phyloP scores from a whole-genome alignment of 2,329 filamentous ascomycete genomes.

The Teratosphaeria pseudoeucalypti region DNA sequence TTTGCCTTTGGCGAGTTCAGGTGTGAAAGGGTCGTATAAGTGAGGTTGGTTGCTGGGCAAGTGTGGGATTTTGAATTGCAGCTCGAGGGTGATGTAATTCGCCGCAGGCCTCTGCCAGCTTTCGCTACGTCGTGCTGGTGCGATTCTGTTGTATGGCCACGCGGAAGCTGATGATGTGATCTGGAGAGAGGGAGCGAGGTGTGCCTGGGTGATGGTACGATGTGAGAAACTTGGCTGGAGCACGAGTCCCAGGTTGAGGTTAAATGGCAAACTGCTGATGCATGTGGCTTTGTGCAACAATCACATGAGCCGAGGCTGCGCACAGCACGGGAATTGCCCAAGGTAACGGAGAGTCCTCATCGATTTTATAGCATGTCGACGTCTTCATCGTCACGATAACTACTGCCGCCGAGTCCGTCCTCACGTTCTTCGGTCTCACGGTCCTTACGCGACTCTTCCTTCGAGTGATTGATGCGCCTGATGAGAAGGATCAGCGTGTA shows the following conservation, averaged over 20 bases:
- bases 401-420: constrained; percentile 41
- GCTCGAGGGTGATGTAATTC: background rate
- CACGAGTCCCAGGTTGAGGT: background rate
- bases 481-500: background rate
- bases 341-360: background rate
- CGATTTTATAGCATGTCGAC: constrained; percentile 45
- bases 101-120: background rate
- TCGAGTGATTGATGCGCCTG: constrained; percentile 69
- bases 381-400: constrained; percentile 44
- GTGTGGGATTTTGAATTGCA: background rate
- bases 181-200: background rate
- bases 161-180: background rate
- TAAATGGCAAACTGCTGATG: background rate
- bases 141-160: background rate
- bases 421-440: constrained; percentile 55
- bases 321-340: background rate
- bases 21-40: background rate
- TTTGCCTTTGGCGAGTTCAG: background rate
- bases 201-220: background rate
- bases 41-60: background rate
- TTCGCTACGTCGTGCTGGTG: background rate
- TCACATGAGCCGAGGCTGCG: background rate
- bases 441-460: constrained; percentile 67
- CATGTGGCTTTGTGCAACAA: background rate
- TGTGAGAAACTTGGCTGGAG: background rate